Evolutionary conservation across 768 basidiomycete genomes (phyloP).

Genomic region (Trametes elegans): DNA sequence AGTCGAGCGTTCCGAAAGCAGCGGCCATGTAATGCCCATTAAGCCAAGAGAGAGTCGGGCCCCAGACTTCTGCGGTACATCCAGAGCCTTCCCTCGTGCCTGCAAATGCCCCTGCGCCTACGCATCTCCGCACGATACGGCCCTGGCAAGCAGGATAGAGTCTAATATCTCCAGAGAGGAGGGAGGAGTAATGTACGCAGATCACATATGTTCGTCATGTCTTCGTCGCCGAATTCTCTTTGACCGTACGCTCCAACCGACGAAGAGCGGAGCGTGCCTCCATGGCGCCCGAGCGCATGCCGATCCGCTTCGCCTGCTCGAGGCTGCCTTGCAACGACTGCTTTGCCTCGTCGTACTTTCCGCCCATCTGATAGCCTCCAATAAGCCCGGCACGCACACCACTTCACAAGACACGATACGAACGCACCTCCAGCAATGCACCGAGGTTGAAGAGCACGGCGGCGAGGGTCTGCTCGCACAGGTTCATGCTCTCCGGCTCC

Average conservation of each 20-base stretch:
- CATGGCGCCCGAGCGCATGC: slow-evolving; percentile 35
- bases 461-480: slow-evolving; percentile 55
- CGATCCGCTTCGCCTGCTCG: slow-evolving; percentile 31
- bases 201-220: no score
- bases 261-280: slow-evolving; percentile 35
- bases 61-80: no score
- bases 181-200: no score
- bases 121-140: no score
- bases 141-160: no score
- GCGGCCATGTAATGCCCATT: no score
- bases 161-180: no score
- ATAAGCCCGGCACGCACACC: not conserved
- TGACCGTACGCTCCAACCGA: slow-evolving; percentile 26
- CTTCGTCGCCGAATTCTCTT: not conserved
- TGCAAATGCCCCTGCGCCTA: no score
- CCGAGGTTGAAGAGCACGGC: slow-evolving; percentile 63
- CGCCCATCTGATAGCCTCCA: slow-evolving; percentile 31
- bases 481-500: slow-evolving; percentile 8
- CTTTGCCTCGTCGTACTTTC: slow-evolving; percentile 30
- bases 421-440: slow-evolving; percentile 44
- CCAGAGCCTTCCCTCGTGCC: no score
- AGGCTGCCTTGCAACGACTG: slow-evolving; percentile 33
- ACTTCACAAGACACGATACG: not conserved
- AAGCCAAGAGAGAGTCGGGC: no score
- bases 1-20: no score